Evolutionary conservation across 495 filamentous ascomycete genomes (phyloP), one percentile per base, ranked within the genome.

Genomic region (Hypoxylon fuscum): DNA sequence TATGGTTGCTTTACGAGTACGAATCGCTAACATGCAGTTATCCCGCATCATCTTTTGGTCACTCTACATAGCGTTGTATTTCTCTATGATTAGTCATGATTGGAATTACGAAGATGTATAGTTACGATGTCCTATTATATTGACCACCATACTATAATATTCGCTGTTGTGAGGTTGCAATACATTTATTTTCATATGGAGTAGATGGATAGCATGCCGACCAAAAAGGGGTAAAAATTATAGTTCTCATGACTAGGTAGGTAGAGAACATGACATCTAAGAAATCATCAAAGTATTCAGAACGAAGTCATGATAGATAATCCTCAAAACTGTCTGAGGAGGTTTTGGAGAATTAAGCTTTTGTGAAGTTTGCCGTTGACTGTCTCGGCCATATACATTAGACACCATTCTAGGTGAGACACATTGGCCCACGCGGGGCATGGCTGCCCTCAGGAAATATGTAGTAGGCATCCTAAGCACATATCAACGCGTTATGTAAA

Each of bases 351-450:
- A 23, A 15, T 55, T 17, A 2, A 20, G 45, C 20, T 44, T 27
- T 41, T 47, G 27, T 25, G 51, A 46, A 14, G 38, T 20, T 55
- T 14, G 17, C 17, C n/a, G 40, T 56, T 57, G 12, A 41, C n/a
- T 66, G 63, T 66, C 63, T 66, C 63, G 63, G 63, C 57, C 63
- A 53, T 60, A 61, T 66, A 57, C 47, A 53, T 37, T 15, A 27
- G 49, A 52, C 32, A 45, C 29, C 23, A 9, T 43, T 61, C 14
- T 57, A 53, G 40, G 18, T 52, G 35, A 43, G 18, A 61, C 48
- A 22, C 31, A 45, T 56, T 52, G 32, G 20, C 12, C 52, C 52
- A 21, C 47, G 63, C 42, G 56, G 63, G 52, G 63, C 52, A 35
- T 38, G 0, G 17, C 12, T 15, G n/a, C 35, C 40, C 1, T 44